Evolutionary conservation across 306 rosid species (phyloP), one percentile per base, ranked within the genome.

Genomic region (Purshia tridentata): DNA sequence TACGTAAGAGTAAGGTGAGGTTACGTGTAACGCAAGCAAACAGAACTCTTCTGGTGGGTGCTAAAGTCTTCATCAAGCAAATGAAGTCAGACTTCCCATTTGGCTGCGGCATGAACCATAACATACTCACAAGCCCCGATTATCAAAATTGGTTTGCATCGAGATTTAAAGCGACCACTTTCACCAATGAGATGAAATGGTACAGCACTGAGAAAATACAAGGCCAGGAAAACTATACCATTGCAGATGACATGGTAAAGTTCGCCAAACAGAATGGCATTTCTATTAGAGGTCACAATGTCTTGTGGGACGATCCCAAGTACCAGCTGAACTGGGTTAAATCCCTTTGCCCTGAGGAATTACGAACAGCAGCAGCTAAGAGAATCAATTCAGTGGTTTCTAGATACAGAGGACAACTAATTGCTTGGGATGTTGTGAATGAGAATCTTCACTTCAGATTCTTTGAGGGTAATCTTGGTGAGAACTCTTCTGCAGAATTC

Each of bases 141-240:
- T 88, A 91, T 80, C 90, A 83, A 77, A 77, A 41, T 1, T 88
- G 92, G 97, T 91, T 88, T 71, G 40, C 72, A 39, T 69, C 84
- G 46, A 88, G 97, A 78, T 91, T 91, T 81, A 80, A 74, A 60
- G 73, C 22, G 49, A 81, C 97, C 46, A 87, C 90, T 51, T 91
- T 88, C 85, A 88, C 94, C 70, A 91, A 91, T 35, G 88, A 77
- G 76, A 91, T 91, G 97, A 91, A 91, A 72, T 91, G 97, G 97
- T 88, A 88, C 40, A 83, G 90, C 73, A 91, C 83, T 11, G 94
- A 91, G 80, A 77, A 12, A 62, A 47, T 9, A 40, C 78, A 56
- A 75, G 92, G 94, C 37, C 67, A 72, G 40, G 97, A 88, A 65
- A 91, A 88, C 88, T 86, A 91, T 53, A 83, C 92, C 2, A 59